phyloP scores from a whole-genome alignment of 2,329 filamentous ascomycete genomes.

The Talaromyces albobiverticillius region DNA sequence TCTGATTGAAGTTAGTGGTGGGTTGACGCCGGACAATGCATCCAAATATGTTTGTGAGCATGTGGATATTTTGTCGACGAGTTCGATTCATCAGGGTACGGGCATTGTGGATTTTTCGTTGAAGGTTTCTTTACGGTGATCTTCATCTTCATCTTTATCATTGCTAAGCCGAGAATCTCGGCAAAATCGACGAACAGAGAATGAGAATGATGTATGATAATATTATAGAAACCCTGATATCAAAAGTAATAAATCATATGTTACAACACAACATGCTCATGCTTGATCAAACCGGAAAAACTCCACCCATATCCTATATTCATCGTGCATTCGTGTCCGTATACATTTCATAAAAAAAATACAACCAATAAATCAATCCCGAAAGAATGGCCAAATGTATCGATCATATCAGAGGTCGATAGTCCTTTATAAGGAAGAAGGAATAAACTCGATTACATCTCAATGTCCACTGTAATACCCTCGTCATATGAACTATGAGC shows the following conservation, averaged over 20 bases:
- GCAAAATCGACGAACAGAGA: no score
- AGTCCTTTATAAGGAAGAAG: neutral
- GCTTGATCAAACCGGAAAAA: neutral
- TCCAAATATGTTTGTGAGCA: constrained; percentile 69
- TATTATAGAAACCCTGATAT: constrained; percentile 8
- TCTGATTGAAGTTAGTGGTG: constrained; percentile 88
- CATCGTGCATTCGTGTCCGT: constrained; percentile 14
- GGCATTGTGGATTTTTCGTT: constrained; percentile 93
- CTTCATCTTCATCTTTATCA: neutral
- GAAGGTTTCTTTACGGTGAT: constrained; percentile 62
- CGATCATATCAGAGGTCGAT: neutral
- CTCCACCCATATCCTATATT: constrained; percentile 1
- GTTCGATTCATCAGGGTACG: constrained; percentile 93
- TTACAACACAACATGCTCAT: constrained; percentile 1
- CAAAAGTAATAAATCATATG: constrained; percentile 1
- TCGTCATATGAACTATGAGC: constrained; percentile 34
- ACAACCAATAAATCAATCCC: neutral
- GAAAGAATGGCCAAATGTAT: neutral
- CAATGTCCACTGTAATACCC: constrained; percentile 37
- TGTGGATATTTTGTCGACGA: constrained; percentile 93
- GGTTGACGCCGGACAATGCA: constrained; percentile 81
- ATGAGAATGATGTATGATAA: neutral
- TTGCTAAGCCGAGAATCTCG: no score
- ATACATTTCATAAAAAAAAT: constrained; percentile 5
- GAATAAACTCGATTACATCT: constrained; percentile 24